These are phyloP conservation scores for Gynochthodes officinalis DNA, from an alignment of 257 asterid genomes.

Conservation along the genomic window DNA sequence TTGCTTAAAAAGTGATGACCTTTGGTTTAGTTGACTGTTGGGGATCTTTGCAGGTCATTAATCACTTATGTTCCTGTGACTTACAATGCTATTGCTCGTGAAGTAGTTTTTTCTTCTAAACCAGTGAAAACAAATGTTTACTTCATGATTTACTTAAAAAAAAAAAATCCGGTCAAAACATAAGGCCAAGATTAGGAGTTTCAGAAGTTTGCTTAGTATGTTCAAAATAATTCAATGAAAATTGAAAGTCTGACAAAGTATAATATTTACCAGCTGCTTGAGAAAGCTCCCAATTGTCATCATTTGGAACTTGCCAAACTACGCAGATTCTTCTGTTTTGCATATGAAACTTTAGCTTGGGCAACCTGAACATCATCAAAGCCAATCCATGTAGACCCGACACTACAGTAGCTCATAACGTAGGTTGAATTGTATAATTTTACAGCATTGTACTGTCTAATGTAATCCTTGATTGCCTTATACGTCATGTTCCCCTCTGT, in stretches of 20 bases:
- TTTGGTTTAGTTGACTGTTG: no score
- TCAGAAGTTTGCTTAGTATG: background rate
- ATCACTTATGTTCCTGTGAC: no score
- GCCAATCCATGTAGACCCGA: constrained; percentile 25
- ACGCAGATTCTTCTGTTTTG: constrained; percentile 19
- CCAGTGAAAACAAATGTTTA: background rate
- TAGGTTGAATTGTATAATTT: constrained; percentile 18
- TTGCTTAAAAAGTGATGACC: no score
- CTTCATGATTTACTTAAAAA: no score
- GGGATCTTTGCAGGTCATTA: no score
- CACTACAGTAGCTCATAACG: constrained; percentile 17
- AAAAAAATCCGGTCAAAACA: no score
- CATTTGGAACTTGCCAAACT: constrained; percentile 14
- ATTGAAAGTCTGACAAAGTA: background rate
- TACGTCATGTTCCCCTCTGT: constrained; percentile 1
- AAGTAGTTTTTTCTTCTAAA: background rate
- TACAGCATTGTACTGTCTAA: constrained; percentile 13
- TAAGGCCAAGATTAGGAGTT: background rate
- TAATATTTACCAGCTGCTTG: constrained; percentile 14
- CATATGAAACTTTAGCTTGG: constrained; percentile 23
- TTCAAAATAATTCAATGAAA: background rate
- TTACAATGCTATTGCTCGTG: no score
- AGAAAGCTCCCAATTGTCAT: constrained; percentile 20
- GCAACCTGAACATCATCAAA: constrained; percentile 27
- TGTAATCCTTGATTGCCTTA: constrained; percentile 5